Base-by-base conservation (phyloP, 768 basidiomycete species). In the Boletus insuetus region DNA sequence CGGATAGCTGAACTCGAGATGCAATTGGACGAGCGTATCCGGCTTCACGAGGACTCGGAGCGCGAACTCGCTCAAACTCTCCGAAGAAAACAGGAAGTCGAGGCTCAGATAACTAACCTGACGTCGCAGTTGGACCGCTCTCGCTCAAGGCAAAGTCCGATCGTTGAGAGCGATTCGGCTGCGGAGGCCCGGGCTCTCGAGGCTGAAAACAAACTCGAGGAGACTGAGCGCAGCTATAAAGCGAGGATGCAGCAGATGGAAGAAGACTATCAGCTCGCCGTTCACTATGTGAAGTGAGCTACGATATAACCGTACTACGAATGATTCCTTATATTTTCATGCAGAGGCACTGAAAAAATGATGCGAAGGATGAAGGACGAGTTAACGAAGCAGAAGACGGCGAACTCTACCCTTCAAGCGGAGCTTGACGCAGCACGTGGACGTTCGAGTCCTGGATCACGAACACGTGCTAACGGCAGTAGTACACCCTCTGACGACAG, bases 321-420 rank as follows among this genome's bases (percentile, higher is more conserved):
- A 41, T 37, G 44, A 51, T 56, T 51, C 51, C 53, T 58, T 56
- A 64, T 57, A 48, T 46, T 49, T 53, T 60, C 34, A 58, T 55
- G 32, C 67, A 94, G 91, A 81, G 93, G 93, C 43, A 98, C 95
- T 2, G 97, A 98, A 73, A 97, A 95, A 75, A 94, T 98, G 85
- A 89, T 98, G 79, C 85, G 94, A 61, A 85, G 89, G 62, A 92
- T 98, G 87, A 91, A 94, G 72, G 96, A 95, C 53, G 97, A 98
- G 67, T 75, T 98, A 54, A 89, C 82, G 60, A 95, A 90, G 74
- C 91, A 96, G 73, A 98, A 97, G 75, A 79, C 78, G 45, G 72
- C 85, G 43, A 95, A 94, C 66, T 77, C 85, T 42, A 77, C 80
- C 53, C 83, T 98, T 26, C 93, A 98, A 68, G 73, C 81, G n/a